phyloP scores from a whole-genome alignment of 257 asterid genomes.

The Verbena officinalis region DNA sequence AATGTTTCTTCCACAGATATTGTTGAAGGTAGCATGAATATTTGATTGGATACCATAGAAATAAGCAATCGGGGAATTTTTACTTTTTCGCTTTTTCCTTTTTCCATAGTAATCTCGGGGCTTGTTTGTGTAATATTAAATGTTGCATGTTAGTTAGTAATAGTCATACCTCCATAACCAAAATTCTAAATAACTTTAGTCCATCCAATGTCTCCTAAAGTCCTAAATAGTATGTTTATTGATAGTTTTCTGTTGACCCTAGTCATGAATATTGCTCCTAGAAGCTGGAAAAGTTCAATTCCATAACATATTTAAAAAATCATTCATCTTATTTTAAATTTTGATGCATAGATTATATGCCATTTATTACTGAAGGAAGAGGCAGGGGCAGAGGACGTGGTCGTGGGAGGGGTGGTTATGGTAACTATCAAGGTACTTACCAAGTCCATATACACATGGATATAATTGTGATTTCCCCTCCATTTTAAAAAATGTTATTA shows the following conservation, averaged over 20 bases:
- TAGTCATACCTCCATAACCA: too few species aligned
- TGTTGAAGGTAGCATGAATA: constrained; percentile 39
- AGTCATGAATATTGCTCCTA: neutral
- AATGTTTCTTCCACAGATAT: constrained; percentile 17
- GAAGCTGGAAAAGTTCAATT: neutral
- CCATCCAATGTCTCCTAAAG: too few species aligned
- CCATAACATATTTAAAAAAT: neutral
- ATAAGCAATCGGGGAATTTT: neutral
- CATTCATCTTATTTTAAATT: constrained; percentile 6
- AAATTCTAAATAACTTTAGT: too few species aligned
- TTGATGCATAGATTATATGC: constrained; percentile 20
- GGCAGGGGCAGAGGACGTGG: constrained; percentile 37
- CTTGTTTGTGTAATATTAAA: too few species aligned
- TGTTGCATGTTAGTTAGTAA: too few species aligned
- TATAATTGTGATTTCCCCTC: neutral
- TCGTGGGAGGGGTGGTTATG: constrained; percentile 22
- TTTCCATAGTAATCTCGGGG: too few species aligned
- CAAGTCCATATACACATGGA: neutral
- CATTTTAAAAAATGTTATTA: too few species aligned
- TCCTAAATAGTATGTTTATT: too few species aligned
- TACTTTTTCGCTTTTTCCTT: neutral
- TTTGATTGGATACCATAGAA: neutral
- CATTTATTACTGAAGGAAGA: constrained; percentile 31
- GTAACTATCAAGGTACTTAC: constrained; percentile 45
- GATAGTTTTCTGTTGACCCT: too few species aligned